Percentiles rank a stretch among this genome's conserved stretches.
Conservation (phyloP, 169 alveolate genomes). For the Eimeria acervulina region DNA sequence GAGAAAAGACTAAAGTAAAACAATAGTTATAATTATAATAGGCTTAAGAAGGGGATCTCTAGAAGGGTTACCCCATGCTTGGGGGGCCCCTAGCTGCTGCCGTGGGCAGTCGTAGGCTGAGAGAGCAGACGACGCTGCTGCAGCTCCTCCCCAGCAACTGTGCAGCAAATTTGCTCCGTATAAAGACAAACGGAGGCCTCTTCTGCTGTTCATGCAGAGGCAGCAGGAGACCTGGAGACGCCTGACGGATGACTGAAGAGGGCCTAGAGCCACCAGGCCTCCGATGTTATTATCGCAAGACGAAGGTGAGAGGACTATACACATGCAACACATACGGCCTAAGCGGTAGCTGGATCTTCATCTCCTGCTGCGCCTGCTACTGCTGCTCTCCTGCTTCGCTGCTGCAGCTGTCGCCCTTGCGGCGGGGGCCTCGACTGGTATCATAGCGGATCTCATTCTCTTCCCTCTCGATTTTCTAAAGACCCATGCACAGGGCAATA, state of each 20-base stretch:
- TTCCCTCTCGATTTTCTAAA: constrained; percentile 61
- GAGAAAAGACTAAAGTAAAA: no score
- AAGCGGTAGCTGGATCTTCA: no score
- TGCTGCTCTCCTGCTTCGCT: not conserved
- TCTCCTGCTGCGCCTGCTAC: not conserved
- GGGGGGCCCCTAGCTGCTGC: not conserved
- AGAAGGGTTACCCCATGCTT: not conserved
- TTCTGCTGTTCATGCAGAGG: not conserved
- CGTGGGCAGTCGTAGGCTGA: not conserved
- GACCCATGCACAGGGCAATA: constrained; percentile 63
- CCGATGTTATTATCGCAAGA: constrained; percentile 37
- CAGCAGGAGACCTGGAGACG: not conserved
- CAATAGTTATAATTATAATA: not conserved
- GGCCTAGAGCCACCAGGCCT: not conserved
- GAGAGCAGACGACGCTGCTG: not conserved
- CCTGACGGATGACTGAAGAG: not conserved
- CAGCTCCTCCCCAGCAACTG: not conserved
- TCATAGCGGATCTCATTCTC: constrained; percentile 46
- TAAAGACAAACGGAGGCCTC: not conserved
- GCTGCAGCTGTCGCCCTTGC: constrained; percentile 74
- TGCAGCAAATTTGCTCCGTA: not conserved
- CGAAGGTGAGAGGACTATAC: constrained; percentile 55
- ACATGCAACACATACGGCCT: no score
- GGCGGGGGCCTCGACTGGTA: constrained; percentile 79
- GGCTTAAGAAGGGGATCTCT: no score